Evolutionary conservation across 75 land plant genomes (phyloP), one percentile per base, ranked within the genome.

Genomic region (Ceratopteris richardii): DNA sequence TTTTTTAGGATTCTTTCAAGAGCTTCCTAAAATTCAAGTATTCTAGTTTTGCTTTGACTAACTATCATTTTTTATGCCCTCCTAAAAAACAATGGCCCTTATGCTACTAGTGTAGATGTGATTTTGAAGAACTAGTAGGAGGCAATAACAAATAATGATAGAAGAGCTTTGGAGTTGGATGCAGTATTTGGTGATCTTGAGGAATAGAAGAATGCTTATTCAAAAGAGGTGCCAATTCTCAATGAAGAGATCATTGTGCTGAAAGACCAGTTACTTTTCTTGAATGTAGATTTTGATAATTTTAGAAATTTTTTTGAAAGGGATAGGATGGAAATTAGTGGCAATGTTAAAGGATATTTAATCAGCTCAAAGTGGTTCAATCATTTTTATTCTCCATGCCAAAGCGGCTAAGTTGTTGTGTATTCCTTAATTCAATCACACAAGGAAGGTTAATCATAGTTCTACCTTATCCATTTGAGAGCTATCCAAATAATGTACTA

Each of bases 221-320:
- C 50, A 6, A 33, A 67, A 25, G 74, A 75, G 59, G 63, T 82
- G 17, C 44, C 74, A 57, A 44, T 56, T 39, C 57, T 86, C 54
- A 73, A 76, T 16, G 67, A 76, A 21, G 99, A 90, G 42, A 54
- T 87, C 28, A 47, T 74, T n/a, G 50, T 72, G 37, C 66, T 69
- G 18, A 95, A 82, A 74, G 92, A 87, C 23, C 78, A 71, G 39
- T 75, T 62, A 60, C 80, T 90, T 7, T 86, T 89, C 11, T 65
- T 95, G 26, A 85, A 87, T 64, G 99, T 93, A 41, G 97, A 95
- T 67, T 90, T 95, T 77, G 99, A 95, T 47, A 95, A 90, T 68
- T 87, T 77, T 50, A 77, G 99, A 61, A 95, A 95, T 64, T 65
- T 83, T 51, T 61, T 79, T 17, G 88, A 85, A 41, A 83, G 83